Evolutionary conservation across 495 filamentous ascomycete species (phyloP).

Genomic region (Gamarada debralockiae): DNA sequence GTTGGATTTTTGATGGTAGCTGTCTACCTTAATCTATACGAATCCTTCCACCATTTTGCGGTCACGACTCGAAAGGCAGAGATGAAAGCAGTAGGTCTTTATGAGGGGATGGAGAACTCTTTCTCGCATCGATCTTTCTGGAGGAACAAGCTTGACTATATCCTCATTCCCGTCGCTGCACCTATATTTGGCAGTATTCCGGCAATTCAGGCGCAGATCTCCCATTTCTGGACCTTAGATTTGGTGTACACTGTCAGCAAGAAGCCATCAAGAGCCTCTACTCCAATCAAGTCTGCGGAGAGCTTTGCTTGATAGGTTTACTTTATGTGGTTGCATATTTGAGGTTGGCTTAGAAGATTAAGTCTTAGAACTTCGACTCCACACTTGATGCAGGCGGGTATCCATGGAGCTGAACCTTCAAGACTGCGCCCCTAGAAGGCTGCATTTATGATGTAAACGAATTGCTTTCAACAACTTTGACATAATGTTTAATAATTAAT

Average conservation of each 20-base stretch:
- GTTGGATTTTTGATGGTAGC: constrained; percentile 56
- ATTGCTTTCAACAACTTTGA: no score
- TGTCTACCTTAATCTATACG: constrained; percentile 57
- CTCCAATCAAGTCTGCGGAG: no score
- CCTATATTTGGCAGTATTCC: constrained; percentile 60
- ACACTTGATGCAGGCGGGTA: no score
- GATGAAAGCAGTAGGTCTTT: constrained; percentile 57
- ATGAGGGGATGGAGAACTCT: constrained; percentile 53
- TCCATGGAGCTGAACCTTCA: no score
- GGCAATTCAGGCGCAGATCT: constrained; percentile 56
- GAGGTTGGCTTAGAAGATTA: no score
- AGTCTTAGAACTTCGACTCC: no score
- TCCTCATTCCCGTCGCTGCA: constrained; percentile 58
- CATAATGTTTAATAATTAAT: no score
- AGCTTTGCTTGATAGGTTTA: no score
- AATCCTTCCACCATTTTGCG: constrained; percentile 55
- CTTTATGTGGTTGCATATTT: no score
- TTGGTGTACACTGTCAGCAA: constrained; percentile 64
- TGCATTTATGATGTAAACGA: no score
- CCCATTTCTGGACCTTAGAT: constrained; percentile 63
- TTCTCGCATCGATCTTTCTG: constrained; percentile 42
- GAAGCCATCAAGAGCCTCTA: no score
- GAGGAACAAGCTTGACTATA: constrained; percentile 38
- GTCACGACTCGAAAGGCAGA: constrained; percentile 50
- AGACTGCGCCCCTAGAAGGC: no score